These are phyloP conservation scores for Kurtzmaniella fragi DNA, from an alignment of 805 yeast genomes.

Conservation along the genomic window DNA sequence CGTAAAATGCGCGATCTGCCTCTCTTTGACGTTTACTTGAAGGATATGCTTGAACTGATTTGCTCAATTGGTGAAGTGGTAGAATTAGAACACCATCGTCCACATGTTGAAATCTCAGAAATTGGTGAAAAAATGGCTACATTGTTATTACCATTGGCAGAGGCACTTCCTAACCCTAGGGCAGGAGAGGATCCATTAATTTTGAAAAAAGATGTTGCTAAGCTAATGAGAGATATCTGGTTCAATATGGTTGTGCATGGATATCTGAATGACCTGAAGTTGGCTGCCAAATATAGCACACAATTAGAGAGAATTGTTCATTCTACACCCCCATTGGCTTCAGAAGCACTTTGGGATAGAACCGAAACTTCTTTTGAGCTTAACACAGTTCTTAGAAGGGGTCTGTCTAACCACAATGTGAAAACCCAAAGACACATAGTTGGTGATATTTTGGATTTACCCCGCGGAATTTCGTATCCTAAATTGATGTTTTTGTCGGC, in stretches of 20 bases:
- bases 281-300: constrained; percentile 41
- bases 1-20: constrained; percentile 35
- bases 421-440: constrained; percentile 67
- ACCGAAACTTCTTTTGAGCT: constrained; percentile 90
- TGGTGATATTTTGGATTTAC: constrained; percentile 46
- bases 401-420: constrained; percentile 77
- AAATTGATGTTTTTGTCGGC: constrained; percentile 87
- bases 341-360: constrained; percentile 72
- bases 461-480: constrained; percentile 57
- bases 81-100: constrained; percentile 69
- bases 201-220: constrained; percentile 41
- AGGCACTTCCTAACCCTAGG: constrained; percentile 56
- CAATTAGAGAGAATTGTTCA: constrained; percentile 72
- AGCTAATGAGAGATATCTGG: constrained; percentile 85
- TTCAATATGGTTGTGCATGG: constrained; percentile 92
- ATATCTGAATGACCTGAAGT: constrained; percentile 54
- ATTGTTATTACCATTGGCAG: constrained; percentile 70
- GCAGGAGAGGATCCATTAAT: constrained; percentile 36
- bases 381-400: constrained; percentile 85
- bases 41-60: constrained; percentile 61
- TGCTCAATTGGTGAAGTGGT: constrained; percentile 77
- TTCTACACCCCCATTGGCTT: constrained; percentile 82
- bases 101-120: constrained; percentile 65
- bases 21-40: constrained; percentile 51
- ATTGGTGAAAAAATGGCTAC: constrained; percentile 65